Base-by-base conservation (phyloP, 108 stramenopile species). In the Discostella stelligeroides region DNA sequence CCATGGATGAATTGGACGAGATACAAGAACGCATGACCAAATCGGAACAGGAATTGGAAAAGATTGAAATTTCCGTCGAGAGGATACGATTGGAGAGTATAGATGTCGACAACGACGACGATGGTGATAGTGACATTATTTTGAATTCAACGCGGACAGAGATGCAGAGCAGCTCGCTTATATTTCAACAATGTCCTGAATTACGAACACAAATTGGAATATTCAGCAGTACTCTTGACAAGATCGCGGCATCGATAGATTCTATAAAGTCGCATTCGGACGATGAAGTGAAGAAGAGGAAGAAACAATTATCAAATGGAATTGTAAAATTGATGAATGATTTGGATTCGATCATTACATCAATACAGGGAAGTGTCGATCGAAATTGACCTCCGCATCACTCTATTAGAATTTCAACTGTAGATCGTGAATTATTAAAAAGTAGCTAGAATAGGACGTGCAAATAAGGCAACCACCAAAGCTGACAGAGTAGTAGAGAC, bases 1-100 rank as follows among this genome's bases (percentile, higher is more conserved):
- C 62, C 7, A 55, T 86, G 69, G 72, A 86, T 49, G 55, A 68
- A 18, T 55, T 88, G 10, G 70, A 76, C 34, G 67, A 75, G 6
- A 67, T 83, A 7, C 75, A 84, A 27, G 39, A 67, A 38, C 45
- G 59, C 39, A 63, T 79, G 66, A 21, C 0, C 15, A 42, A 66
- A 45, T 64, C 64, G n/a, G 66, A 62, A 17, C n/a, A 25, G 7
- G 58, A 72, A 46, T 65, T 79, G 43, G 78, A 79, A 9, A 23
- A 63, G 15, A 79, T 79, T 58, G 78, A 79, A 30, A 63, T 68
- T 28, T 50, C 70, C 30, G 34, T 79, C 29, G 65, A 72, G 27
- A 67, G 78, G 58, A 38, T 60, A 20, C 17, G 51, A 66, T 56
- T 79, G 43, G 71, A 79, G 13, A 72, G 78, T 58, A 70, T 79